Evolutionary conservation across 2,329 filamentous ascomycete genomes (phyloP).

Genomic region (Botrytis deweyae): DNA sequence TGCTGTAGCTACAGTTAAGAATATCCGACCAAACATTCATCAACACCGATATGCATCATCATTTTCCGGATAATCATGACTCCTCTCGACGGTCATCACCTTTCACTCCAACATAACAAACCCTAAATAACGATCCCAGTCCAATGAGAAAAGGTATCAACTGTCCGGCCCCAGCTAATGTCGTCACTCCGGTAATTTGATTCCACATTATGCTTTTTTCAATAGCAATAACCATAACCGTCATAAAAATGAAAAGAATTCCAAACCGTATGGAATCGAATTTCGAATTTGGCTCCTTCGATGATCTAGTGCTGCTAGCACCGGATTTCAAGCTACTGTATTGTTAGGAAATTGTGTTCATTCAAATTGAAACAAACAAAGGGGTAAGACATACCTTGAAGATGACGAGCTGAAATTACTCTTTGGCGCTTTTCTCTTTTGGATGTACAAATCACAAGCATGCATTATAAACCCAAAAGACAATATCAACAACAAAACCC

Average conservation of each 20-base stretch:
- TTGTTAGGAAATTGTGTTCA: background rate
- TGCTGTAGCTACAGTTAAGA: background rate
- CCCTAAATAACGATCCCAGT: background rate
- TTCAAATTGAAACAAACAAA: background rate
- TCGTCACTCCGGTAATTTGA: background rate
- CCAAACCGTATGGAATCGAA: background rate
- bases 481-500: background rate
- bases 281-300: background rate
- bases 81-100: background rate
- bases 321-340: background rate
- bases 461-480: background rate
- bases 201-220: conserved; percentile 11
- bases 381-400: background rate
- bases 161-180: background rate
- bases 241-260: background rate
- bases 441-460: background rate
- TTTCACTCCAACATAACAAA: background rate
- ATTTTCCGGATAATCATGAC: background rate
- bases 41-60: background rate
- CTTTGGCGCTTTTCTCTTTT: background rate
- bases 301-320: background rate
- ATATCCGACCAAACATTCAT: background rate
- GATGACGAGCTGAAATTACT: background rate
- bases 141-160: background rate
- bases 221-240: background rate